phyloP scores from a whole-genome alignment of 2,329 filamentous ascomycete genomes.

The Juglanconis juglandina region DNA sequence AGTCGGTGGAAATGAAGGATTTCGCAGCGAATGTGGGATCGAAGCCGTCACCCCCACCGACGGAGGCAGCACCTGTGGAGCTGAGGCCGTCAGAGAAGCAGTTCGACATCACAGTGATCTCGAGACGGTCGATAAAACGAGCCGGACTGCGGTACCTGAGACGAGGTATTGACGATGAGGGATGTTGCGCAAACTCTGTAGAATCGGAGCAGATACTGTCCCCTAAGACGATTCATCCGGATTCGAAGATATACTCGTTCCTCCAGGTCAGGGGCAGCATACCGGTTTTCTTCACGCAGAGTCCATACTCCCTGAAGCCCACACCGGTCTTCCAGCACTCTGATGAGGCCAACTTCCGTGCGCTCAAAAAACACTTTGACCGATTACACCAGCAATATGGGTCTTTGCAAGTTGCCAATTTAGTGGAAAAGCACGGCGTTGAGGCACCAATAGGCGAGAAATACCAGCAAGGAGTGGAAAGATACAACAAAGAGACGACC shows the following conservation, averaged over 20 bases:
- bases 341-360: conserved; percentile 69
- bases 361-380: conserved; percentile 77
- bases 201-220: conserved; percentile 95
- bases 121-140: conserved; percentile 79
- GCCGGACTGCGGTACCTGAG: conserved; percentile 88
- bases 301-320: conserved; percentile 89
- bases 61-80: conserved; percentile 28
- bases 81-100: conserved; percentile 46
- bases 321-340: conserved; percentile 80
- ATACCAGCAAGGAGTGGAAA: conserved; percentile 66
- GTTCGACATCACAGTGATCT: conserved; percentile 85
- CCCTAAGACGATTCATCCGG: conserved; percentile 59
- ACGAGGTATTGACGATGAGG: conserved; percentile 85
- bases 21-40: conserved; percentile 20
- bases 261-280: conserved; percentile 88
- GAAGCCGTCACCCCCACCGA: conserved; percentile 16
- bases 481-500: conserved; percentile 61
- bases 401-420: conserved; percentile 70
- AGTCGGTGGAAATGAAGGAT: conserved; percentile 40
- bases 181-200: conserved; percentile 82
- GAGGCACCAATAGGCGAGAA: conserved; percentile 76
- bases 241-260: conserved; percentile 71
- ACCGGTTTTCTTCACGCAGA: conserved; percentile 91
- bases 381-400: conserved; percentile 69
- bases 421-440: conserved; percentile 84